Conservation (phyloP, 768 basidiomycete species). For the Hemileccinum rubropunctum region DNA sequence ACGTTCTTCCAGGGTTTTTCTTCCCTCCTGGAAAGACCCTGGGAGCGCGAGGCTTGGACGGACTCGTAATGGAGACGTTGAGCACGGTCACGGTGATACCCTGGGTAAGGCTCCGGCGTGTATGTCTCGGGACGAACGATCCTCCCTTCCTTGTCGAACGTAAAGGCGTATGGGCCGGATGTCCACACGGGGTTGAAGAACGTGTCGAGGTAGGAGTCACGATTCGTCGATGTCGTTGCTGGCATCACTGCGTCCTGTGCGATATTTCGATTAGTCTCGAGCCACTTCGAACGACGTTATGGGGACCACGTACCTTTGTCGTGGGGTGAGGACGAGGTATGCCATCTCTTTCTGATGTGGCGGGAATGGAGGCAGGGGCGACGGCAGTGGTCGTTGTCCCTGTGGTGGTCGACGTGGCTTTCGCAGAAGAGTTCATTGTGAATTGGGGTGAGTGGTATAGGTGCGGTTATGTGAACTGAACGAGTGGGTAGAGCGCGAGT, state of each 20-base stretch:
- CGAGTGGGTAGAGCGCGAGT: no score
- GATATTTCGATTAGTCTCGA: not conserved
- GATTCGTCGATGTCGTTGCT: not conserved
- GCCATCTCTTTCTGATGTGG: not conserved
- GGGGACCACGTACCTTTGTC: not conserved
- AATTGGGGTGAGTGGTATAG: not conserved
- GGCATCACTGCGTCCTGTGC: not conserved
- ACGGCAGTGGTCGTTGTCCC: not conserved
- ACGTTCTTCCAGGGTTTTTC: conserved; percentile 21
- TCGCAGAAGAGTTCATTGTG: not conserved
- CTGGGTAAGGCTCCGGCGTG: not conserved
- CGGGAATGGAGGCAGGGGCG: not conserved
- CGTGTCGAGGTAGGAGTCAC: conserved; percentile 50
- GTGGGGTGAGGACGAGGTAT: not conserved
- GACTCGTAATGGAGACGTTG: not conserved
- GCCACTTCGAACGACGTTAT: no score
- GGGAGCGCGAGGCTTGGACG: not conserved
- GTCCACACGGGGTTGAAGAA: conserved; percentile 40
- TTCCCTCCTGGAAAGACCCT: not conserved
- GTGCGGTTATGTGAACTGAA: not conserved
- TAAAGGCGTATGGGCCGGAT: conserved; percentile 11
- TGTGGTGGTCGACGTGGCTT: not conserved
- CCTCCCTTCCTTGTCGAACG: conserved; percentile 8
- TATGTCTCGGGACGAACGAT: conserved; percentile 3
- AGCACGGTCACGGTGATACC: not conserved